Evolutionary conservation across 108 stramenopile species (phyloP).

Genomic region (Cyclotella sp.): DNA sequence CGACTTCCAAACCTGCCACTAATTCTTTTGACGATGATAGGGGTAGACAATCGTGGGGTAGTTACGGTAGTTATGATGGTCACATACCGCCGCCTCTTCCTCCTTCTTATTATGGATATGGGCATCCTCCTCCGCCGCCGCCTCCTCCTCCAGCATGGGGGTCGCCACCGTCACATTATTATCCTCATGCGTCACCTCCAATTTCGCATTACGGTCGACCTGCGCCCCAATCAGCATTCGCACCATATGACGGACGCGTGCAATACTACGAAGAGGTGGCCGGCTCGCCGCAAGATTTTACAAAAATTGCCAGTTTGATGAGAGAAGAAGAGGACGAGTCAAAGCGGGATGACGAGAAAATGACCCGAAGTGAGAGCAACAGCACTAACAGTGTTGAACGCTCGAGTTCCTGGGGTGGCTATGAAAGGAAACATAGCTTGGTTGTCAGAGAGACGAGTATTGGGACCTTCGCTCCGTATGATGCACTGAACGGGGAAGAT

Average conservation of each 20-base stretch:
- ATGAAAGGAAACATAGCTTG: conserved; percentile 1
- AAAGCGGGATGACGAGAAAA: not conserved
- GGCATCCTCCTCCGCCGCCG: not conserved
- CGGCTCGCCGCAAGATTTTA: conserved; percentile 43
- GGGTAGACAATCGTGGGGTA: conserved; percentile 2
- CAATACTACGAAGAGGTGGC: conserved; percentile 20
- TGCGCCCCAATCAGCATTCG: conserved; percentile 40
- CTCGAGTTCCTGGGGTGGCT: conserved; percentile 32
- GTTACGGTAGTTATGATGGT: conserved; percentile 7
- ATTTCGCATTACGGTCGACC: conserved; percentile 26
- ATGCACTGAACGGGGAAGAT: not conserved
- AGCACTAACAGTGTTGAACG: conserved; percentile 26
- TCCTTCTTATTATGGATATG: conserved; percentile 24
- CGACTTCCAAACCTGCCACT: conserved; percentile 47
- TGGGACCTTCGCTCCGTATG: conserved; percentile 18
- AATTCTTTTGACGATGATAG: conserved; percentile 34
- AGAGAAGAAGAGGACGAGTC: conserved; percentile 26
- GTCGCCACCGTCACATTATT: conserved; percentile 23
- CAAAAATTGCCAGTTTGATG: conserved; percentile 48
- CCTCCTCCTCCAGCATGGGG: conserved; percentile 30
- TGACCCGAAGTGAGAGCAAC: conserved; percentile 10
- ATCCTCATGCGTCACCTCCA: conserved; percentile 9
- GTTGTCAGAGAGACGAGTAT: conserved; percentile 15
- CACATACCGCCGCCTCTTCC: conserved; percentile 23
- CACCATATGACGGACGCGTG: conserved; percentile 14